Base-by-base conservation (phyloP, 1,284 basidiomycete genomes). In the Inonotus obliquus region DNA sequence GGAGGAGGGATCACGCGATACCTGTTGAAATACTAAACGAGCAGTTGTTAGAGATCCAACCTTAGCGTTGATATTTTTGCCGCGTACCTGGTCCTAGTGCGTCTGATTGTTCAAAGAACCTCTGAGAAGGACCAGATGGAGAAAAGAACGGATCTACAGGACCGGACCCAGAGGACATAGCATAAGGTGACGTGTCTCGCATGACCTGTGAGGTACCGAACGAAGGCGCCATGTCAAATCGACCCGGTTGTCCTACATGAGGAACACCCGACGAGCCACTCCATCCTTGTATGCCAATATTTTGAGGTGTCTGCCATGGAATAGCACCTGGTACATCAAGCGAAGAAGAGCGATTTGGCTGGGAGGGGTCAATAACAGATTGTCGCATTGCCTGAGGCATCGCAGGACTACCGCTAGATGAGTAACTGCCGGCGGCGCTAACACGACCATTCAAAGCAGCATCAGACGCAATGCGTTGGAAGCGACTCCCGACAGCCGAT, bases 401-500 rank as follows among this genome's bases (percentile, higher is more conserved):
- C 19, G 52, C 59, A 37, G 63, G 44, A 59, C 56, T 61, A 19
- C 51, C 54, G 35, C 41, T 55, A 14, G 59, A 57, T 14, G 62
- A 63, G 38, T 60, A 63, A 29, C 62, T 60, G 27, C 52, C 55
- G 5, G 51, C 17, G 25, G 59, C 54, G 51, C 62, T 61, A 7
- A 54, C 19, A 21, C 63, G 59, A 9, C 63, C 60, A 41, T 58
- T 64, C 14, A 61, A 29, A 6, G 52, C 37, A 6, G 54, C 21
- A 59, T 72, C 73, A n/a, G 62, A 67, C 57, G 77, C 74, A 60
- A 75, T 76, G 13, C 74, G 58, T 57, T 77, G 80, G 25, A 76
- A 74, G 57, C 81, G 76, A 21, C 81, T 79, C 55, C 79, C 79
- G 67, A 87, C 82, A 2, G 78, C 73, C 25, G 78, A 70, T n/a